Percentiles rank a stretch among this genome's conserved stretches.
phyloP scores from a whole-genome alignment of 2,329 filamentous ascomycete genomes.

The Epicoccum nigrum region DNA sequence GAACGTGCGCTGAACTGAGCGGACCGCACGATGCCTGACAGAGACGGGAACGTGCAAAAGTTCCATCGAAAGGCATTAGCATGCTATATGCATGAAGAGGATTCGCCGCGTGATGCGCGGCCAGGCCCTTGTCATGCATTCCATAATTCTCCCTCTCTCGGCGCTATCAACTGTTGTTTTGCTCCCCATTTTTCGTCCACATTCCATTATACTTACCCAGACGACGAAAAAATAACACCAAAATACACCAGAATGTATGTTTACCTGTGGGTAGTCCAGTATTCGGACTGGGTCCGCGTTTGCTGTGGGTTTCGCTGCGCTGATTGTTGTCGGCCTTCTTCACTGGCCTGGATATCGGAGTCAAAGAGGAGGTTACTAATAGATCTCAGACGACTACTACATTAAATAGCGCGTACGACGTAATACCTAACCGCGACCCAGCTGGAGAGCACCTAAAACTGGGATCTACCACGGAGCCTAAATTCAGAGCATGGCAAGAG shows the following conservation, averaged over 20 bases:
- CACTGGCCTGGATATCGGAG: slow-evolving; percentile 2
- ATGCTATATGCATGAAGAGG: slow-evolving; percentile 5
- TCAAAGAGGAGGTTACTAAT: slow-evolving; percentile 28
- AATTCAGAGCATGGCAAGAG: neutral
- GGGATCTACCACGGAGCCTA: neutral
- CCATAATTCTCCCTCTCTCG: slow-evolving; percentile 35
- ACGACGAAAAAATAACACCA: slow-evolving; percentile 41
- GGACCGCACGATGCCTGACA: slow-evolving; percentile 10
- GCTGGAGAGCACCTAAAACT: neutral
- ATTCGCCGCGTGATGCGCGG: slow-evolving; percentile 14
- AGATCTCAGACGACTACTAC: slow-evolving; percentile 2
- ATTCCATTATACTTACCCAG: slow-evolving; percentile 47
- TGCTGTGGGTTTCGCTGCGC: slow-evolving; percentile 26
- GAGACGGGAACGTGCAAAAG: slow-evolving; percentile 8
- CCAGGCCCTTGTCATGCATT: slow-evolving; percentile 28
- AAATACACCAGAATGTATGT: slow-evolving; percentile 41
- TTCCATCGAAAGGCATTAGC: neutral
- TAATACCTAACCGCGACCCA: neutral
- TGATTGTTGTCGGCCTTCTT: slow-evolving; percentile 21
- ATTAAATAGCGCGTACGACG: neutral
- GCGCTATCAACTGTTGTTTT: slow-evolving; percentile 29
- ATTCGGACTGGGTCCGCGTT: slow-evolving; percentile 20
- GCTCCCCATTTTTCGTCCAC: slow-evolving; percentile 38
- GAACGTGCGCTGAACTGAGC: slow-evolving; percentile 2
- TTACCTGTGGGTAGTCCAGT: slow-evolving; percentile 26